phyloP scores from a whole-genome alignment of 2,329 filamentous ascomycete species.

The Sporothrix brasiliensis region DNA sequence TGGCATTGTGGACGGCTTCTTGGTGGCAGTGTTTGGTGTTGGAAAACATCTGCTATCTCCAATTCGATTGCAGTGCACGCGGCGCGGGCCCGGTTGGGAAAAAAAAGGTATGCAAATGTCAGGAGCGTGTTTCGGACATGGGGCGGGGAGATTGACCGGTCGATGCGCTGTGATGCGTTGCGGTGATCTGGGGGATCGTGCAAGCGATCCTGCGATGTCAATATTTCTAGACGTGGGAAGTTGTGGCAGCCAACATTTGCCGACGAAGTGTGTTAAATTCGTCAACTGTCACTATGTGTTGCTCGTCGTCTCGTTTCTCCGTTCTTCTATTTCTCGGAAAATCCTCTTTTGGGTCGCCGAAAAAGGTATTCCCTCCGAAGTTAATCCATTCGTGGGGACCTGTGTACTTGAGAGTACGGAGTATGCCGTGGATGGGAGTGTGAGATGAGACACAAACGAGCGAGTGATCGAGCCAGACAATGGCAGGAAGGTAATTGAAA shows the following conservation, averaged over 20 bases:
- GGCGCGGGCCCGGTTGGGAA: neutral
- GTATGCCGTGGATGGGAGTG: conserved; percentile 2
- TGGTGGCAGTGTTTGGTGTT: neutral
- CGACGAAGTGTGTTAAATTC: no score
- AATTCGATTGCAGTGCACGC: conserved; percentile 12
- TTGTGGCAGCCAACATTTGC: no score
- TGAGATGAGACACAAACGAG: conserved; percentile 1
- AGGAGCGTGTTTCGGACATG: conserved; percentile 24
- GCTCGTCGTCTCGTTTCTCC: neutral
- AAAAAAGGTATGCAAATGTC: neutral
- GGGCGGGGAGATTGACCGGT: neutral
- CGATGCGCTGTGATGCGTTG: neutral
- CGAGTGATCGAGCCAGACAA: conserved; percentile 5
- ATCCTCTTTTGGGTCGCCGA: conserved; percentile 6
- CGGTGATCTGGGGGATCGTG: neutral
- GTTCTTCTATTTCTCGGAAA: neutral
- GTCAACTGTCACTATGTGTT: neutral
- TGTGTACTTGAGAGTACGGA: neutral
- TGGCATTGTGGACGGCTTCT: neutral
- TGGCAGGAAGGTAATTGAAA: neutral
- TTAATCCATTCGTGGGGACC: conserved; percentile 9
- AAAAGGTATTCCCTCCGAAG: conserved; percentile 11
- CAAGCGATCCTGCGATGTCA: neutral
- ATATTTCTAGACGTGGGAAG: no score
- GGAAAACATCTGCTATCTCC: conserved; percentile 2